phyloP scores from a whole-genome alignment of 768 basidiomycete species.

The Amanita subjunquillea region DNA sequence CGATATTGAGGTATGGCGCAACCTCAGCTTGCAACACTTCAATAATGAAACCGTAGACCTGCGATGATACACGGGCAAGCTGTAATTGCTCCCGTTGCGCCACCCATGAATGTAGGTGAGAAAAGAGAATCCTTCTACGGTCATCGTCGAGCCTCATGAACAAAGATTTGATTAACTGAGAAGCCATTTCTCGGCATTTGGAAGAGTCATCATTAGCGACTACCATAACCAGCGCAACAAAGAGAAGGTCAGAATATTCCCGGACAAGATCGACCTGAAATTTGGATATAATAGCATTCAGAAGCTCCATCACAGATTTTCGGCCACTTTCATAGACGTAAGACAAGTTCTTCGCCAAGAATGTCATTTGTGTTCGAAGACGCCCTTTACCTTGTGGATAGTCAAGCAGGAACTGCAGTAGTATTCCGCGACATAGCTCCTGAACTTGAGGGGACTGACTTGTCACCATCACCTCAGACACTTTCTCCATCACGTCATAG shows the following conservation, averaged over 20 bases:
- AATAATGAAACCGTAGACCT: constrained; percentile 75
- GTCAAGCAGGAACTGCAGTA: constrained; percentile 92
- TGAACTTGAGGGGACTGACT: constrained; percentile 87
- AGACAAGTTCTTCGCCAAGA: constrained; percentile 85
- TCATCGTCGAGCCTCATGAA: constrained; percentile 58
- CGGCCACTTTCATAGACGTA: constrained; percentile 89
- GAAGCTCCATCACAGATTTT: constrained; percentile 86
- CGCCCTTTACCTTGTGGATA: constrained; percentile 95
- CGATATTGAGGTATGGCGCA: constrained; percentile 29
- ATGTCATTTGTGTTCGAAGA: constrained; percentile 78
- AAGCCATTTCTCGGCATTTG: constrained; percentile 84
- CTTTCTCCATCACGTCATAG: constrained; percentile 92
- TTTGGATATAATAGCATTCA: constrained; percentile 77
- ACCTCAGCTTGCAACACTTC: constrained; percentile 50
- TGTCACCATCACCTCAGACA: constrained; percentile 88
- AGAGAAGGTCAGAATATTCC: constrained; percentile 83
- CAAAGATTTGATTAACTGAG: constrained; percentile 70
- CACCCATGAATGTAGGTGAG: constrained; percentile 76
- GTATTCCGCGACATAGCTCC: constrained; percentile 79
- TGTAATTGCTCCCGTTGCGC: constrained; percentile 46
- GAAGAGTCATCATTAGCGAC: constrained; percentile 90
- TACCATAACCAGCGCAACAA: constrained; percentile 86
- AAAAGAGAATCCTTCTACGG: constrained; percentile 43
- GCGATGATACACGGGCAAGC: constrained; percentile 64
- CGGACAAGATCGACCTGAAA: constrained; percentile 65